A percentile compares a stretch with the other conserved stretches of the same genome.
These are phyloP conservation scores for Malus domestica DNA, from an alignment of 306 rosid species.

Conservation along the genomic window ASM211411v1 NC_041796.1:28245501-28246000, in stretches of 20 bases:
- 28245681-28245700: conserved; percentile 61
- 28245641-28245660: conserved; percentile 6
- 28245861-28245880: conserved; percentile 61
- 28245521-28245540: background rate
- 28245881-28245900: conserved; percentile 66
- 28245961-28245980: conserved; percentile 81
- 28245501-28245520: background rate
- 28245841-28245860: conserved; percentile 60
- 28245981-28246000: conserved; percentile 83
- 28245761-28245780: conserved; percentile 15
- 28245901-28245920: conserved; percentile 84
- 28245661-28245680: conserved; percentile 33
- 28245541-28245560: background rate
- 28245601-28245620: conserved; percentile 56
- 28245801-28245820: conserved; percentile 8
- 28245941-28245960: conserved; percentile 52
- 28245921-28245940: conserved; percentile 60
- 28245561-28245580: background rate
- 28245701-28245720: conserved; percentile 76
- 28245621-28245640: conserved; percentile 38
- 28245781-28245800: conserved; percentile 3
- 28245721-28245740: conserved; percentile 22
- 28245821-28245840: conserved; percentile 41
- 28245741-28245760: background rate
- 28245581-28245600: background rate